A percentile compares a stretch with the other conserved stretches of the same genome.
phyloP scores from a whole-genome alignment of 768 basidiomycete species.

The Pisolithus tinctorius region DNA sequence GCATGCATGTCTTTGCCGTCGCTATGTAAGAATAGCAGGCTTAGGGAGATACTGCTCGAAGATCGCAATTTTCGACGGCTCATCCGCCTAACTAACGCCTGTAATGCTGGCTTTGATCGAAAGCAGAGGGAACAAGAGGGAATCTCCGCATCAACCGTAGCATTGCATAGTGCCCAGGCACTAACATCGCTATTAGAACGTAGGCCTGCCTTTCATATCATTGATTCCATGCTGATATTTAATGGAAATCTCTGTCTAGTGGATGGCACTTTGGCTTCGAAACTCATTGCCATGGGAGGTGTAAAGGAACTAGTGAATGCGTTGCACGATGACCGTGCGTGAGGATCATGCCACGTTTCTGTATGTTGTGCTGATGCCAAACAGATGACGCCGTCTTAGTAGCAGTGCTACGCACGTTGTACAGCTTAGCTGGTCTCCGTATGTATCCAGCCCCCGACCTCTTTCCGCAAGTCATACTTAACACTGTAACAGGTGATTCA shows the following conservation, averaged over 20 bases:
- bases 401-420: slow-evolving; percentile 14
- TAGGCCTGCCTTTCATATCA: slow-evolving; percentile 3
- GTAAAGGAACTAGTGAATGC: slow-evolving; percentile 15
- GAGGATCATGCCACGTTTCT: not conserved
- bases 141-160: slow-evolving; percentile 6
- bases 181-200: slow-evolving; percentile 19
- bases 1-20: slow-evolving; percentile 26
- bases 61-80: slow-evolving; percentile 14
- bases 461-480: not conserved
- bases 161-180: slow-evolving; percentile 21
- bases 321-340: slow-evolving; percentile 14
- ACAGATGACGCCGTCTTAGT: slow-evolving; percentile 18
- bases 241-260: slow-evolving; percentile 2
- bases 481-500: not conserved
- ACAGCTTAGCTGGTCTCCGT: slow-evolving; percentile 12
- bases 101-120: slow-evolving; percentile 5
- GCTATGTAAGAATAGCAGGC: slow-evolving; percentile 15
- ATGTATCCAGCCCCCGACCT: not conserved
- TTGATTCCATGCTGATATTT: not conserved
- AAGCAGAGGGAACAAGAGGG: slow-evolving; percentile 10
- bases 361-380: not conserved
- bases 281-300: slow-evolving; percentile 7
- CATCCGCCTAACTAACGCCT: slow-evolving; percentile 8
- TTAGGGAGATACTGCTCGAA: slow-evolving; percentile 10
- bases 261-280: slow-evolving; percentile 7